Base-by-base conservation (phyloP, 306 rosid species). In the Crataegus laevigata region DNA sequence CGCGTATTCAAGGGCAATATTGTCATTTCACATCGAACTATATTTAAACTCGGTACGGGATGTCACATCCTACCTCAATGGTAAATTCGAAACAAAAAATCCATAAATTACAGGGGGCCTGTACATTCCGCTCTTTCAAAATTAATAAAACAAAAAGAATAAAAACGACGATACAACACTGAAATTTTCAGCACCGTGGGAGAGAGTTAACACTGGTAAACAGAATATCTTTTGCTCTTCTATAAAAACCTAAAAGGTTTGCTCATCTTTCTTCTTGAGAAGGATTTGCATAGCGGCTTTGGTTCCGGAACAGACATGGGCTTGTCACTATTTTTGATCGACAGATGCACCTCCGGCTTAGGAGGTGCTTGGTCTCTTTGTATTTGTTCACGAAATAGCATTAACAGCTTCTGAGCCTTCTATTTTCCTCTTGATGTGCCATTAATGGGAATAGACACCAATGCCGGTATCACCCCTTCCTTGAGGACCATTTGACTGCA, bases 391-490 rank as follows among this genome's bases (percentile, higher is more conserved):
- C 99, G 87, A 59, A 96, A 96, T 81, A 92, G 71, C 91, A 96
- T 88, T 77, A 96, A 77, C 68, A 96, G 93, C 82, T 89, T 96
- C 81, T 89, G 98, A 74, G 99, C 93, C 78, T 85, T 90, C 72
- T 89, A 96, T 80, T 64, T 89, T 18, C 98, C 99, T 79, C 96
- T 90, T 22, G 89, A 81, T 40, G 90, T 90, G 42, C 99, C 99
- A 69, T 96, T 96, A 70, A 92, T 96, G 0, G 99, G 90, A 73
- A 96, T 83, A 14, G 98, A 92, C 69, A 96, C 97, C 88, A 96
- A 72, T 58, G 92, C 89, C n/a, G 99, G 99, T 71, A 96, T 96
- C 52, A 92, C 98, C 50, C 99, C 99, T 87, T 96, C 99, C 73
- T 92, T 96, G 54, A 96, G 84, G 68, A 96, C 93, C 93, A 90